Base-by-base conservation (phyloP, 768 basidiomycete species). In the Coprinellus micaceus region DNA sequence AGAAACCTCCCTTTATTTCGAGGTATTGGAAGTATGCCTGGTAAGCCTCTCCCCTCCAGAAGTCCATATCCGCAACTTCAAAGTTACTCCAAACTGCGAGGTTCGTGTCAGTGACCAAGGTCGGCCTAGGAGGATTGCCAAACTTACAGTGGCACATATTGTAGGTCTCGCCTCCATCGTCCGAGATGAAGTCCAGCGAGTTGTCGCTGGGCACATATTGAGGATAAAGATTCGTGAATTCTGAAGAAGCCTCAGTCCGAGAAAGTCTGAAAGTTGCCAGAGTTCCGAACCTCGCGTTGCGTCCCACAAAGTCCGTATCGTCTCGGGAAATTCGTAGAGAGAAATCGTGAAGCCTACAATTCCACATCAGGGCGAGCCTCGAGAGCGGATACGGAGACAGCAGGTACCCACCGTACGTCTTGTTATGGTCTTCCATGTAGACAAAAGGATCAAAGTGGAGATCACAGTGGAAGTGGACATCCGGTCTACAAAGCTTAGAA, bases 111-210 rank as follows among this genome's bases (percentile, higher is more conserved):
- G 30, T 13, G 28, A 45, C 37, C 9, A 22, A 49, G 30, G 50
- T 22, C 3, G n/a, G n/a, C n/a, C n/a, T n/a, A n/a, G n/a, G n/a
- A n/a, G n/a, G n/a, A n/a, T n/a, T n/a, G n/a, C n/a, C n/a, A n/a
- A n/a, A 76, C 83, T 59, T 61, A 88, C 86, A 90, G 59, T 90
- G 88, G 65, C 89, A 91, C n/a, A 80, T 71, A 66, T 91, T 91
- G 62, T 89, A 91, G 0, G 78, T 79, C 43, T 84, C 75, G 13
- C 89, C 90, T 3, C 78, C 76, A 64, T 94, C 78, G 47, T 89
- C 79, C 1, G 85, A 88, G 47, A 89, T 66, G 71, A 85, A 91
- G 1, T 67, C 69, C 77, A 88, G 75, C 0, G 84, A 77, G 65
- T 89, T 91, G 47, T 82, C 74, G 25, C 77, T 64, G 2, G 82